These are phyloP conservation scores for Daedalea quercina DNA, from an alignment of 768 basidiomycete genomes.

Conservation along the genomic window DNA sequence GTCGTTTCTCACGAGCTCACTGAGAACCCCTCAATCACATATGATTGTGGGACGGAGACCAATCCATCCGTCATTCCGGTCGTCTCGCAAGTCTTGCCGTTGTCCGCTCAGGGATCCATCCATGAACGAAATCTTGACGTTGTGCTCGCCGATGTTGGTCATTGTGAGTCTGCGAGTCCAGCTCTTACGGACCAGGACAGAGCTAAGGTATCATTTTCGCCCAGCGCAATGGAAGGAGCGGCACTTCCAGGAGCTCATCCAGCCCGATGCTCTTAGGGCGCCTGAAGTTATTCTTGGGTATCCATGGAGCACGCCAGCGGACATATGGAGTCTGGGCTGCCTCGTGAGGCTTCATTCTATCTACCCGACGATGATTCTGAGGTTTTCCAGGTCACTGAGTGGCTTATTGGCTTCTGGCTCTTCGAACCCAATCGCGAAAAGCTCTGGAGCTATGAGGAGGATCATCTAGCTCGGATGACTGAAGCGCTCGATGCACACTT, in stretches of 20 bases:
- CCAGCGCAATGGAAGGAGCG: not conserved
- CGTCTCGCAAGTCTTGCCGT: not conserved
- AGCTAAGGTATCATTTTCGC: not conserved
- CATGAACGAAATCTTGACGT: not conserved
- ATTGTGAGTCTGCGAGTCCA: not conserved
- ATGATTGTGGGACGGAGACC: not conserved
- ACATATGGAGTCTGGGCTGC: slow-evolving; percentile 2
- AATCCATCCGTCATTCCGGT: not conserved
- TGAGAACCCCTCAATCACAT: not conserved
- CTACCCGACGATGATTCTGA: not conserved
- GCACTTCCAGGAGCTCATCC: slow-evolving; percentile 3
- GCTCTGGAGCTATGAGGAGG: not conserved
- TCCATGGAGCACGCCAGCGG: not conserved
- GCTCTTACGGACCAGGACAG: not conserved
- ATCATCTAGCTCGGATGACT: slow-evolving; percentile 2
- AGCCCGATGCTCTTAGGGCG: slow-evolving; percentile 1
- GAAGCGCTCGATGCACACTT: slow-evolving; percentile 1
- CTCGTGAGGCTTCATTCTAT: not conserved
- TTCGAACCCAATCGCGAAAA: slow-evolving; percentile 1
- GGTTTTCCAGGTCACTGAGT: not conserved
- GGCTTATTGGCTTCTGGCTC: slow-evolving; percentile 3
- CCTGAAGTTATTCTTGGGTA: slow-evolving; percentile 3
- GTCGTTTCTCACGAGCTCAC: not conserved
- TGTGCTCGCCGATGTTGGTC: slow-evolving; percentile 2
- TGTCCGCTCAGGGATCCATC: not conserved